These are phyloP conservation scores for Vitis riparia DNA, from an alignment of 164 flowering plant genomes.

Conservation along the genomic window DNA sequence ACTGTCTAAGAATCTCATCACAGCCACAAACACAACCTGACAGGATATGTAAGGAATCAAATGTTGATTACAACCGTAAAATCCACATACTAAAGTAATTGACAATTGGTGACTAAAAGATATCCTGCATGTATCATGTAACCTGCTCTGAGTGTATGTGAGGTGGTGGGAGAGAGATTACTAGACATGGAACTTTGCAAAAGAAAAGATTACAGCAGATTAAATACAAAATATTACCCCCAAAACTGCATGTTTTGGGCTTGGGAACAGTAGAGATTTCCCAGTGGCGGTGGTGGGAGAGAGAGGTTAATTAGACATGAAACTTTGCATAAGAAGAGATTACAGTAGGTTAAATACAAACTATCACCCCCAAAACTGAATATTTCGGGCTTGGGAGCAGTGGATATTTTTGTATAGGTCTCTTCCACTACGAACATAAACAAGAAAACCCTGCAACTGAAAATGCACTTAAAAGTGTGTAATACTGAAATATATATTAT, in stretches of 20 bases:
- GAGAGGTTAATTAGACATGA: too few relatives aligned
- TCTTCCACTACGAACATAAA: background rate
- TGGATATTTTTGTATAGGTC: too few relatives aligned
- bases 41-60: background rate
- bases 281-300: too few relatives aligned
- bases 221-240: background rate
- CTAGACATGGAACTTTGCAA: too few relatives aligned
- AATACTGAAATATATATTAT: too few relatives aligned
- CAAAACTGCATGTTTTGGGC: background rate
- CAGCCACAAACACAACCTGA: slow-evolving; percentile 97
- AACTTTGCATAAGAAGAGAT: too few relatives aligned
- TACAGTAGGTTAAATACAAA: too few relatives aligned
- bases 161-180: too few relatives aligned
- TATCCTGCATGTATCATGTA: background rate
- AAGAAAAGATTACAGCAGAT: background rate
- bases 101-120: background rate
- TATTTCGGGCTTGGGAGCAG: too few relatives aligned
- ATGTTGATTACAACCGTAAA: background rate
- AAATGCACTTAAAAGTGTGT: background rate
- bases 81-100: background rate
- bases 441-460: background rate
- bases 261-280: too few relatives aligned
- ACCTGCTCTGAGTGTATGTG: too few relatives aligned
- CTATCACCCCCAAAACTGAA: too few relatives aligned
- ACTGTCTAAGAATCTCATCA: slow-evolving; percentile 73